Base-by-base conservation (phyloP, 345 rosid genomes). In the Cardamine occulta region DNA sequence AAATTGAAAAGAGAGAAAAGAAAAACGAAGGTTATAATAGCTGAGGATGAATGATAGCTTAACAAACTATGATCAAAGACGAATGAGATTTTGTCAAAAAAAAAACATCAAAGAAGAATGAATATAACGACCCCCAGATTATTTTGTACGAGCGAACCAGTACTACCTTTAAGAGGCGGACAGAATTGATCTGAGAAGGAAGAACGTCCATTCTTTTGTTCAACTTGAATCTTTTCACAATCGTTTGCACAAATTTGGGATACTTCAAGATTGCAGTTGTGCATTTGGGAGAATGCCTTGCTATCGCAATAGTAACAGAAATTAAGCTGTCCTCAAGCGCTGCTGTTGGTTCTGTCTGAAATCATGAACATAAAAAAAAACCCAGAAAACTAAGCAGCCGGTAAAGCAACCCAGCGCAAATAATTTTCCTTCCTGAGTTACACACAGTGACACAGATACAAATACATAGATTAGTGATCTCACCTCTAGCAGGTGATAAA, bases 251-350 rank as follows among this genome's bases (percentile, higher is more conserved):
- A 73, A 94, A 91, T 68, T 88, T 87, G 80, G 86, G 87, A 72
- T 86, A 94, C 75, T 87, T 84, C 84, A 87, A 70, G 69, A 94
- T 80, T 84, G 93, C 89, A 82, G 78, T 67, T 64, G 87, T 88
- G 81, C 90, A 86, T 49, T 80, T 86, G 74, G 91, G 91, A 24
- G 97, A 94, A 86, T 94, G 97, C 86, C 96, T 88, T 58, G 96
- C 94, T 72, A 94, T 83, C 24, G 87, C 94, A 77, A 84, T 56
- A 45, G 93, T 86, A 66, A 87, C 62, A 61, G 95, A 86, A 54
- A 91, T 78, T 49, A 88, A 8, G 85, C 81, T 74, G 53, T 94
- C 96, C 63, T 86, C 91, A 59, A 89, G 79, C 73, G 83, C 77
- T 21, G 77, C 77, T 2, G 85, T 49, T 47, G 84, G 83, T 54